Conservation (phyloP, 495 filamentous ascomycete species). For the Xylaria bambusicola region DNA sequence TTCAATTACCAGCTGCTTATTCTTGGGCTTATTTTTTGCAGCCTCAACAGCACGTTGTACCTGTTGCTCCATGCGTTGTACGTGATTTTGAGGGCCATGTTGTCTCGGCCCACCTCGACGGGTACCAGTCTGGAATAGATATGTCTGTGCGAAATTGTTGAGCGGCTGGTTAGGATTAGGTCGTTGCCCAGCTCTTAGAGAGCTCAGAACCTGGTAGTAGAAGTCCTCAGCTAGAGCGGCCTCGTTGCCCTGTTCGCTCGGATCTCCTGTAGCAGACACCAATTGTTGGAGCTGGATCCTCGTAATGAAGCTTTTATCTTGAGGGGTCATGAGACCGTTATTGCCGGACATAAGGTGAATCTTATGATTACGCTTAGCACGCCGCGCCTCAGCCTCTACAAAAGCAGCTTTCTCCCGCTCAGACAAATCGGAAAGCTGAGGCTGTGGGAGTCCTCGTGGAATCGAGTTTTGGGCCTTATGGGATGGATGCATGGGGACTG, state of each 20-base stretch:
- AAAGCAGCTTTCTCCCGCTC: conserved; percentile 77
- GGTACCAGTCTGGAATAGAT: conserved; percentile 88
- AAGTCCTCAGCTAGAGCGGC: conserved; percentile 87
- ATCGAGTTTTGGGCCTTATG: conserved; percentile 44
- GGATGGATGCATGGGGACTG: conserved; percentile 32
- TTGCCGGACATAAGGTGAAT: conserved; percentile 91
- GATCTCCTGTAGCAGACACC: conserved; percentile 84
- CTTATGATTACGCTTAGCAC: conserved; percentile 97
- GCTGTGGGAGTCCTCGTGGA: conserved; percentile 32
- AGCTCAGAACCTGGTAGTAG: conserved; percentile 95
- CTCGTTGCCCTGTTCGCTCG: conserved; percentile 76
- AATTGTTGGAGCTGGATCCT: conserved; percentile 96
- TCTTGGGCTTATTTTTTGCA: conserved; percentile 95
- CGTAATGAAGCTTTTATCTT: conserved; percentile 99
- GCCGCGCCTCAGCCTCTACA: conserved; percentile 86
- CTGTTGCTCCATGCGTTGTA: conserved; percentile 99
- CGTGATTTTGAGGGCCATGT: conserved; percentile 88
- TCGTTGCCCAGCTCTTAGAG: conserved; percentile 84
- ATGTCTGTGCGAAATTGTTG: conserved; percentile 96
- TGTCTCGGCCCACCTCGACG: conserved; percentile 70
- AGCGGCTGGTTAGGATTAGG: conserved; percentile 88
- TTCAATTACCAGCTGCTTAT: conserved; percentile 96
- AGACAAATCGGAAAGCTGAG: conserved; percentile 72
- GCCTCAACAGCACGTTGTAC: conserved; percentile 96
- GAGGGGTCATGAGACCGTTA: conserved; percentile 97